Evolutionary conservation across 345 rosid species (phyloP), one percentile per base, ranked within the genome.

Genomic region (Gossypium bickii): DNA sequence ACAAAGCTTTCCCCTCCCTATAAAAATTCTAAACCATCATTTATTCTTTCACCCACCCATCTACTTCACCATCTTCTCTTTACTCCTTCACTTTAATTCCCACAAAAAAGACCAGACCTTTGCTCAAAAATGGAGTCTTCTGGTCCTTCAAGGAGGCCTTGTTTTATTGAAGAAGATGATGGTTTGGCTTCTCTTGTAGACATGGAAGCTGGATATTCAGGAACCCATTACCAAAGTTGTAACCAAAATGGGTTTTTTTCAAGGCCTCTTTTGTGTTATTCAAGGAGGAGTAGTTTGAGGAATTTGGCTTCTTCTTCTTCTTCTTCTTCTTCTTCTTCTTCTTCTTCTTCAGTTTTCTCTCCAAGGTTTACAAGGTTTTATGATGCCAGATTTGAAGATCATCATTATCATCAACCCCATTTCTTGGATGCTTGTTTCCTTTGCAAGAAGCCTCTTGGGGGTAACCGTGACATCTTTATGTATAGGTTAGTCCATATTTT

Each of bases 401-500:
- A 48, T 48, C 52, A 48, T 48, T 15, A 56, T 58, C 34, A 60
- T 27, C 85, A 77, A 9, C 88, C 87, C 63, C 79, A 86, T 81
- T 89, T 89, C 82, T 59, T 89, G 77, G 89, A 83, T 64, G 57
- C 89, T 18, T 89, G 93, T 75, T 84, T 79, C 62, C 86, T 72
- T 60, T 89, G 93, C 86, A 86, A 84, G 76, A 89, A 84, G 25
- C 85, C 83, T 6, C 83, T 89, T 3, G 85, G 87, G 27, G 76
- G 58, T 63, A 86, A 86, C 87, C 80, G 72, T 62, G 93, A 89
- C 84, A 89, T 89, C 84, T 89, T 85, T 79, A 89, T 87, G 93
- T 89, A 89, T 79, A 89, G 90, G 93, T 89, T 27, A 12, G 84
- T 7, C 8, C 10, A 9, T 17, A 45, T 22, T 34, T 34, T 34